phyloP scores from a whole-genome alignment of 331 rosid species.

The Saraca asoca region DNA sequence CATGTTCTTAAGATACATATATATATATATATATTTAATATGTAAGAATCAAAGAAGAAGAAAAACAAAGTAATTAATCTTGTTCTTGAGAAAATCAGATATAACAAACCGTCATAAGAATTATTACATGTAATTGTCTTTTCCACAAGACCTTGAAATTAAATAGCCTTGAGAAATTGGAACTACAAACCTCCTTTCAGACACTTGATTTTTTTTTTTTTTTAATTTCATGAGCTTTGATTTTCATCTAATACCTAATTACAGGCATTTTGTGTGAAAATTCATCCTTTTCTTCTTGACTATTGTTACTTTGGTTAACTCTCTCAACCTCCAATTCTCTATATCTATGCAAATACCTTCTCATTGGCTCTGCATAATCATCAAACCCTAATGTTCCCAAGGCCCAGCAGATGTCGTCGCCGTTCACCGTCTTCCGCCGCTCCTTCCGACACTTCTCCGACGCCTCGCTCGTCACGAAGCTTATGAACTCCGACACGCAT shows the following conservation, averaged over 20 bases:
- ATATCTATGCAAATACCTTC: conserved; percentile 61
- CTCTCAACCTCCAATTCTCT: conserved; percentile 76
- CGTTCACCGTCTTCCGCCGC: conserved; percentile 85
- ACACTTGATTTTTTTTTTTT: too few relatives aligned
- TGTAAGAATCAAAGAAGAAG: too few relatives aligned
- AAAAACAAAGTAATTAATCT: too few relatives aligned
- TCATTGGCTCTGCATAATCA: conserved; percentile 74
- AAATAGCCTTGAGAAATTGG: too few relatives aligned
- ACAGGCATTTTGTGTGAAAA: neutral
- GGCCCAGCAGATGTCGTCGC: conserved; percentile 85
- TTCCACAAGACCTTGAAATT: too few relatives aligned
- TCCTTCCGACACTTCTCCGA: conserved; percentile 84
- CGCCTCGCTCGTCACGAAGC: conserved; percentile 88
- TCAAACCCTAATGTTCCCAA: conserved; percentile 76
- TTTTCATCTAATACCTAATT: conserved; percentile 14
- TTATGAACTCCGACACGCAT: conserved; percentile 88
- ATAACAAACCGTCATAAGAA: too few relatives aligned
- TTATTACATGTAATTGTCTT: too few relatives aligned
- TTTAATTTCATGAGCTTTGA: neutral
- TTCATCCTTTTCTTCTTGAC: conserved; percentile 22
- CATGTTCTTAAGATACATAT: too few relatives aligned
- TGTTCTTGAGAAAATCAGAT: too few relatives aligned
- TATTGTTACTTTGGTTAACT: conserved; percentile 36
- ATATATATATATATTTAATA: too few relatives aligned
- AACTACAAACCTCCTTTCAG: too few relatives aligned